phyloP scores from a whole-genome alignment of 1,139 yeast species.

The Debaryomycetaceae sp. region DNA sequence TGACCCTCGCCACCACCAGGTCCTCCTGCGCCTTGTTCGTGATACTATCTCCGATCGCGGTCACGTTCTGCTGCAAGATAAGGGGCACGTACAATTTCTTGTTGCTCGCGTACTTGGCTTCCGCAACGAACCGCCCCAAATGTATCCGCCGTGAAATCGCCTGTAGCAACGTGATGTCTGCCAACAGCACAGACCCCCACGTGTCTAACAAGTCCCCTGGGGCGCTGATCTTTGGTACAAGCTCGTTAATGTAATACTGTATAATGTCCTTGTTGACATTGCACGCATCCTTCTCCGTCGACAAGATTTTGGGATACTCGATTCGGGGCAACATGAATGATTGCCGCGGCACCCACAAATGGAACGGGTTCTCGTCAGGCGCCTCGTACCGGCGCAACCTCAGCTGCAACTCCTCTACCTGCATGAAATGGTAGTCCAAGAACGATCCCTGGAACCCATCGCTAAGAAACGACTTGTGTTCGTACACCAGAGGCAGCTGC shows the following conservation, averaged over 20 bases:
- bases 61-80: constrained; percentile 53
- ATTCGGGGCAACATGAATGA: constrained; percentile 75
- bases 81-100: constrained; percentile 50
- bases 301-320: constrained; percentile 69
- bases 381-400: constrained; percentile 86
- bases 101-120: constrained; percentile 73
- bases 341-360: constrained; percentile 53
- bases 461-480: constrained; percentile 43
- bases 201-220: constrained; percentile 76
- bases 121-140: constrained; percentile 96
- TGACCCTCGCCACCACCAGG: constrained; percentile 66
- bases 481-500: constrained; percentile 67
- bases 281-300: constrained; percentile 61
- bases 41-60: constrained; percentile 73
- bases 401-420: constrained; percentile 70
- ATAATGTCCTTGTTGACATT: constrained; percentile 66
- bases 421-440: constrained; percentile 74
- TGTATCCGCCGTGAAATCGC: constrained; percentile 86
- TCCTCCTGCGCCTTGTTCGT: constrained; percentile 83
- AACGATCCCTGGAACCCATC: constrained; percentile 72
- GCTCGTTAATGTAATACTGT: constrained; percentile 52
- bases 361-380: constrained; percentile 89
- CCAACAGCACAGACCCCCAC: constrained; percentile 72
- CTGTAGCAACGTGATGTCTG: constrained; percentile 82
- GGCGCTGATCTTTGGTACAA: constrained; percentile 63